Conservation (phyloP, 352 stramenopile species). For the Poterioochromonas sp. region DNA sequence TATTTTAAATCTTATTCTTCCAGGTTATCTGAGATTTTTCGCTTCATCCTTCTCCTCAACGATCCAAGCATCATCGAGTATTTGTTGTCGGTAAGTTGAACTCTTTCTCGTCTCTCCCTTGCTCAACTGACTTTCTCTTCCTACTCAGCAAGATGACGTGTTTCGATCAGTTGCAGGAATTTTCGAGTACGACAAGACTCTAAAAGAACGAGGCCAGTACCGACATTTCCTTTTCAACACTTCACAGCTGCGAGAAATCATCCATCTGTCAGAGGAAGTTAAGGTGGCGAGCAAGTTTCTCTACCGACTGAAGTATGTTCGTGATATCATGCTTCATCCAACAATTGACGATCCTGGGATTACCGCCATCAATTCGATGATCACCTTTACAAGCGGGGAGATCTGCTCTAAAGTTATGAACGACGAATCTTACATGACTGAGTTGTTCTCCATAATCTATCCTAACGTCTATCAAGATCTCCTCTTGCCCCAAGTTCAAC, state of each 20-base stretch:
- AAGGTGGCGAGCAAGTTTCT: not conserved
- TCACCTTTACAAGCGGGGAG: not conserved
- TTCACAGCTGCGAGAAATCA: not conserved
- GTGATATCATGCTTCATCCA: conserved; percentile 16
- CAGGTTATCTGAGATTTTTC: conserved; percentile 4
- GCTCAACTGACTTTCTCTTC: not conserved
- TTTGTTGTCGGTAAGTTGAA: not conserved
- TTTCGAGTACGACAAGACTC: not conserved
- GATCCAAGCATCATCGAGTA: conserved; percentile 16
- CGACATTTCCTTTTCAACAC: not conserved
- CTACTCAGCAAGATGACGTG: not conserved
- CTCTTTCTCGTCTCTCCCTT: not conserved
- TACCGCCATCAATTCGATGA: conserved; percentile 5
- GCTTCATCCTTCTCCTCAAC: not conserved
- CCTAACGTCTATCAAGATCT: not conserved
- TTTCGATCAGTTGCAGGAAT: not conserved
- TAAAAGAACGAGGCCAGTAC: not conserved
- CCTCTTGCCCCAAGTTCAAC: not conserved
- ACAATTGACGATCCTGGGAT: conserved; percentile 21
- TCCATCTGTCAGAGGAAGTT: not conserved
- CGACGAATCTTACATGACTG: not conserved
- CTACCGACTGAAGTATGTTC: not conserved
- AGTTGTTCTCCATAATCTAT: not conserved
- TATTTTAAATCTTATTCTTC: no score
- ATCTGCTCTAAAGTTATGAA: not conserved